Percentiles rank a stretch among this genome's conserved stretches.
phyloP scores from a whole-genome alignment of 768 basidiomycete genomes.

The Cyclocybe aegerita region DNA sequence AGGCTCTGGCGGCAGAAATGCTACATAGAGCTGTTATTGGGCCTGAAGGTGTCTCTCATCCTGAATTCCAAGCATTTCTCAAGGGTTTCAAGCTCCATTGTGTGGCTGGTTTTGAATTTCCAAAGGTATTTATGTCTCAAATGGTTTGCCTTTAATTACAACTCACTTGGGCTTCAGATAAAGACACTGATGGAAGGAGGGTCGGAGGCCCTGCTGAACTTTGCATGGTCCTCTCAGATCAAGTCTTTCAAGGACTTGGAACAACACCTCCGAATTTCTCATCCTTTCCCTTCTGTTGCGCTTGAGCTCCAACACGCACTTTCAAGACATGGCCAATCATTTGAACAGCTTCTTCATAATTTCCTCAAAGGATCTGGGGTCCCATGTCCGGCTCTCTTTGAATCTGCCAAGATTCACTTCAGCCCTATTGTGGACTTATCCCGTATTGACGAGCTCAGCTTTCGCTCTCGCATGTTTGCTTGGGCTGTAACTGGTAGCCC shows the following conservation, averaged over 20 bases:
- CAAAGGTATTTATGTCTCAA: neutral
- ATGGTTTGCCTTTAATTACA: neutral
- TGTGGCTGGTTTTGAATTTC: neutral
- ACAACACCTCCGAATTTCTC: neutral
- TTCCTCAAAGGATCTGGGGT: neutral
- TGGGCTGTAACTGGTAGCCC: conserved; percentile 3
- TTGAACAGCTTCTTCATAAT: neutral
- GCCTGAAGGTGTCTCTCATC: neutral
- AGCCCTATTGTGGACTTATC: neutral
- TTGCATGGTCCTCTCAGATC: neutral
- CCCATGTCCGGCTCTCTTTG: neutral
- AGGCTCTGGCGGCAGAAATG: neutral
- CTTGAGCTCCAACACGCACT: neutral
- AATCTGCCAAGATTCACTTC: neutral
- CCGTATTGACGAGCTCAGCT: neutral
- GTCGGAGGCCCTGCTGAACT: neutral
- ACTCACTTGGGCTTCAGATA: neutral
- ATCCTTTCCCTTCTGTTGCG: neutral
- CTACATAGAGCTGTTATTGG: neutral
- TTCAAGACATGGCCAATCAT: neutral
- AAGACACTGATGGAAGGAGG: neutral
- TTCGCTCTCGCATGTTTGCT: conserved; percentile 1
- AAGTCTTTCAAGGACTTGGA: neutral
- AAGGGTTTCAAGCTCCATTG: neutral
- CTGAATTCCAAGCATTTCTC: neutral